These are phyloP conservation scores for Rehmannia glutinosa DNA, from an alignment of 257 asterid genomes.

Conservation along the genomic window DNA sequence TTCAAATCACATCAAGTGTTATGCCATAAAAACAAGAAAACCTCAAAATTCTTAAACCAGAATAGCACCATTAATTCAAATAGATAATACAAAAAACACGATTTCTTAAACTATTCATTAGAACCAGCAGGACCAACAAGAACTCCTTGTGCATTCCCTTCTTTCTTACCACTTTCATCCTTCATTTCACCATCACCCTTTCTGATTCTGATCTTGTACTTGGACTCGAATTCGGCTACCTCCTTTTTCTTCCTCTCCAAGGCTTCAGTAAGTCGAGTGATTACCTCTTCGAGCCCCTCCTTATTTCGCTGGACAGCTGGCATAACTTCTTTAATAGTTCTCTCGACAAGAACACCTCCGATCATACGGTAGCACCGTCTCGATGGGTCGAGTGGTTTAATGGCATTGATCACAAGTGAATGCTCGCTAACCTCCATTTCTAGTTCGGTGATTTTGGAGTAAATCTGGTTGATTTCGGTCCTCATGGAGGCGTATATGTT, in stretches of 20 bases:
- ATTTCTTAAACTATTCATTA: conserved; percentile 23
- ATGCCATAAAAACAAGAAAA: not conserved
- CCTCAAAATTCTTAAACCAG: not conserved
- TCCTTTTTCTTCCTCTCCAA: conserved; percentile 90
- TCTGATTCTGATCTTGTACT: conserved; percentile 76
- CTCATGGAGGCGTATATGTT: conserved; percentile 68
- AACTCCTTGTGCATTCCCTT: conserved; percentile 95
- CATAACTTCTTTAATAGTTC: conserved; percentile 78
- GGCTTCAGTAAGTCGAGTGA: conserved; percentile 72
- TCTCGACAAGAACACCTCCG: conserved; percentile 96
- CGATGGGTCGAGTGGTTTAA: conserved; percentile 83
- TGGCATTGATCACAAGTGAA: conserved; percentile 85
- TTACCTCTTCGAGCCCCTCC: conserved; percentile 94
- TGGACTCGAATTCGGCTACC: conserved; percentile 73
- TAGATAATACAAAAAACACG: not conserved
- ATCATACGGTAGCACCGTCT: conserved; percentile 94
- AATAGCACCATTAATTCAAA: not conserved
- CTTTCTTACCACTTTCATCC: conserved; percentile 77
- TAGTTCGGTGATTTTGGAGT: conserved; percentile 85
- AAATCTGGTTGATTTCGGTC: conserved; percentile 75
- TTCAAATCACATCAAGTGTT: conserved; percentile 9
- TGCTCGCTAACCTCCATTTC: conserved; percentile 98
- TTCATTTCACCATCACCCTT: conserved; percentile 70
- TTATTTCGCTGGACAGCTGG: conserved; percentile 91
- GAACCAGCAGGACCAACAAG: conserved; percentile 86